These are phyloP conservation scores for Arabidopsis hybrid DNA, from an alignment of 441 rosid species.

Conservation along the genomic window DNA sequence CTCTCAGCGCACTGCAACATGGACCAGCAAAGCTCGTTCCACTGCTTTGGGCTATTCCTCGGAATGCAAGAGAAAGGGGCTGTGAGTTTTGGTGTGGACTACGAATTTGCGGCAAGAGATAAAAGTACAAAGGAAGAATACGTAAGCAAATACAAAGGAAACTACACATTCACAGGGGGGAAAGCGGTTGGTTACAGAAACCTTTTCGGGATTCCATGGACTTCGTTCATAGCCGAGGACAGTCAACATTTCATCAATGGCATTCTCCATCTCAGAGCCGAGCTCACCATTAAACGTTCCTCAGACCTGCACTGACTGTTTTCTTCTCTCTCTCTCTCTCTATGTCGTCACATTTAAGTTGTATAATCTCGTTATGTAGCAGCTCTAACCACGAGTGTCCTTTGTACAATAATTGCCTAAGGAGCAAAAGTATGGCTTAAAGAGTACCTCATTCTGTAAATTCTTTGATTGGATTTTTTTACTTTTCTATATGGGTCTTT, in stretches of 20 bases:
- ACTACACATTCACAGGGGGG: constrained; percentile 75
- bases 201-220: constrained; percentile 66
- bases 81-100: constrained; percentile 72
- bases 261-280: constrained; percentile 77
- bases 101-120: constrained; percentile 71
- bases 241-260: constrained; percentile 67
- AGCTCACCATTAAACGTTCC: constrained; percentile 68
- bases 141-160: constrained; percentile 71
- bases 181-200: constrained; percentile 81
- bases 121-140: constrained; percentile 48
- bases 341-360: background rate
- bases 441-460: constrained; percentile 15
- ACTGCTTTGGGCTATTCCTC: constrained; percentile 75
- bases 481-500: background rate
- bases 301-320: constrained; percentile 31
- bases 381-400: constrained; percentile 31
- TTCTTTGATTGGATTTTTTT: background rate
- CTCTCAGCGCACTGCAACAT: constrained; percentile 80
- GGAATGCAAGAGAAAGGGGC: constrained; percentile 90
- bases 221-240: constrained; percentile 62
- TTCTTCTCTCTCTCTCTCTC: background rate
- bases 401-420: constrained; percentile 2
- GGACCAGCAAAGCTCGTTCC: constrained; percentile 80
- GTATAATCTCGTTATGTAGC: constrained; percentile 28
- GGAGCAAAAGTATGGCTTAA: constrained; percentile 1